Evolutionary conservation across 1,139 yeast species (phyloP).

Genomic region (Hyphopichia burtonii): DNA sequence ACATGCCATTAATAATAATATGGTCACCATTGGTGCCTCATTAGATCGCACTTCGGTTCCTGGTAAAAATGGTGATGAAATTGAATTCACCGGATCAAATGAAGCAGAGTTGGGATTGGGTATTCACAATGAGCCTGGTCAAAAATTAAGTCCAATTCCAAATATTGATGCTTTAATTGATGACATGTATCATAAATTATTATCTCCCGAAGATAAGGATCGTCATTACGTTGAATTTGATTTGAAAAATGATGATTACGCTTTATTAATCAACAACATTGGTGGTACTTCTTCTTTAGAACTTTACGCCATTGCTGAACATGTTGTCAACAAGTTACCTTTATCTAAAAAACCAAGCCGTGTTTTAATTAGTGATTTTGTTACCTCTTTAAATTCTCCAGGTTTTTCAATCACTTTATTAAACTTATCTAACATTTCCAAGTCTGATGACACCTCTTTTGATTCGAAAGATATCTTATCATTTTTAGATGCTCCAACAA

Average conservation of each 20-base stretch:
- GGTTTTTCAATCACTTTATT: slow-evolving; percentile 82
- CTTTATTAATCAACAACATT: slow-evolving; percentile 69
- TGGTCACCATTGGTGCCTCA: slow-evolving; percentile 88
- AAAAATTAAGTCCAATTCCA: slow-evolving; percentile 71
- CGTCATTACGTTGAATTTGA: slow-evolving; percentile 71
- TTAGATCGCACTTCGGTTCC: slow-evolving; percentile 90
- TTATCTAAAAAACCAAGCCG: slow-evolving; percentile 58
- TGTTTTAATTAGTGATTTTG: slow-evolving; percentile 69
- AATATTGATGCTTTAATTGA: slow-evolving; percentile 54
- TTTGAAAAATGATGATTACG: slow-evolving; percentile 57
- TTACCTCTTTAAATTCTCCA: slow-evolving; percentile 87
- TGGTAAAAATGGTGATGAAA: slow-evolving; percentile 58
- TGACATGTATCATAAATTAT: slow-evolving; percentile 52
- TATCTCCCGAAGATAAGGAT: slow-evolving; percentile 55
- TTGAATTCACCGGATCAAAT: slow-evolving; percentile 38
- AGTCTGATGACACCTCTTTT: slow-evolving; percentile 33
- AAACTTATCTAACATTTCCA: slow-evolving; percentile 50
- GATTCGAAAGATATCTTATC: slow-evolving; percentile 33
- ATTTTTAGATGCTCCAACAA: slow-evolving; percentile 65
- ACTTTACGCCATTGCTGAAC: slow-evolving; percentile 62
- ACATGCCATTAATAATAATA: slow-evolving; percentile 53
- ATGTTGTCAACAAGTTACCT: slow-evolving; percentile 43
- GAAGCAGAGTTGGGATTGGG: slow-evolving; percentile 94
- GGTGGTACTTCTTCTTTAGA: slow-evolving; percentile 87
- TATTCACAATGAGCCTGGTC: slow-evolving; percentile 92